These are phyloP conservation scores for Leucosporidium yakuticum DNA, from an alignment of 768 basidiomycete species.

Conservation along the genomic window DNA sequence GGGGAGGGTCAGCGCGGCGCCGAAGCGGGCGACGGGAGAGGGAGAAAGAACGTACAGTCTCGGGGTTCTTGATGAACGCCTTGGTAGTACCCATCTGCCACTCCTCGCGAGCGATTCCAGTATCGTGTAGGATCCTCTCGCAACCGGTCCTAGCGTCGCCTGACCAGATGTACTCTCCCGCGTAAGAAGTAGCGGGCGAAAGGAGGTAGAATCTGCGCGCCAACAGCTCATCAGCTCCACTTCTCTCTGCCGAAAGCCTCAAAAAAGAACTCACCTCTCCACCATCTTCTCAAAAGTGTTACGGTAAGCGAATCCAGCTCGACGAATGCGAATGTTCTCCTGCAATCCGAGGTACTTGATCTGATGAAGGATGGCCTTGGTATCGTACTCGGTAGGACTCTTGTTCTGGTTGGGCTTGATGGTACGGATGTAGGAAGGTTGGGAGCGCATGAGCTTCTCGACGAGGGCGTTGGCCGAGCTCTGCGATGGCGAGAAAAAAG, in stretches of 20 bases:
- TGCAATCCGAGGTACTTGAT: conserved; percentile 98
- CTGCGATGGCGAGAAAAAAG: conserved; percentile 44
- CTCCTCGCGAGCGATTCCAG: conserved; percentile 90
- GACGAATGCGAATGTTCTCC: conserved; percentile 94
- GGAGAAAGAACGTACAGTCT: conserved; percentile 58
- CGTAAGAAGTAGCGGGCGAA: conserved; percentile 91
- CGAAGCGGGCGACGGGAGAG: not conserved
- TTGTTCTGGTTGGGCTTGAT: conserved; percentile 98
- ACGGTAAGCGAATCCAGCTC: conserved; percentile 95
- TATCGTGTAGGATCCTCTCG: conserved; percentile 84
- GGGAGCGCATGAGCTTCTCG: conserved; percentile 93
- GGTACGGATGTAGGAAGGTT: conserved; percentile 96
- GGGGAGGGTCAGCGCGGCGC: not conserved
- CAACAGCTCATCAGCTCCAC: not conserved
- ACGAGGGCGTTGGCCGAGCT: conserved; percentile 91
- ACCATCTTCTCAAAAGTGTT: conserved; percentile 99
- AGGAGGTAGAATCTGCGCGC: conserved; percentile 72
- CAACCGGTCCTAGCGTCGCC: conserved; percentile 87
- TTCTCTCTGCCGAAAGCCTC: not conserved
- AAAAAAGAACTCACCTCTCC: conserved; percentile 53
- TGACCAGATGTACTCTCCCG: conserved; percentile 96
- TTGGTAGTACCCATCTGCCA: conserved; percentile 99
- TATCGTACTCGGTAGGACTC: conserved; percentile 82
- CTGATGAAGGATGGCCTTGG: conserved; percentile 92
- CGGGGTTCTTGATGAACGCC: conserved; percentile 98